Conservation (phyloP, 2,329 filamentous ascomycete genomes). For the Periconia sp. region DNA sequence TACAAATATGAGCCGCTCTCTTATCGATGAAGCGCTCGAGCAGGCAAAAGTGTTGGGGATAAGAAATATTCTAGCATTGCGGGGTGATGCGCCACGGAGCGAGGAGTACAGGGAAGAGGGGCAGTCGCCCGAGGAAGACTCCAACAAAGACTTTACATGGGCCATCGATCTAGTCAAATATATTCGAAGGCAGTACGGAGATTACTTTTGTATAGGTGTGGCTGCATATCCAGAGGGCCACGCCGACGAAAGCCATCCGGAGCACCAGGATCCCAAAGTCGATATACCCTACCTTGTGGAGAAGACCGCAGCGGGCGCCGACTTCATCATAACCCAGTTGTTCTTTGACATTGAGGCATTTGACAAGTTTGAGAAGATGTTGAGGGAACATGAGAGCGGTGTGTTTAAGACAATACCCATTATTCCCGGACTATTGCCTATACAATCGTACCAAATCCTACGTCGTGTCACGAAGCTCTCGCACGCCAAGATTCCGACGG, state of each 20-base stretch:
- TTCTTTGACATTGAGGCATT: constrained; percentile 93
- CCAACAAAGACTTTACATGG: constrained; percentile 82
- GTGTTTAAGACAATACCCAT: constrained; percentile 87
- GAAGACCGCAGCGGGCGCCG: constrained; percentile 88
- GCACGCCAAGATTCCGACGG: constrained; percentile 79
- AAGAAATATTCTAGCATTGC: constrained; percentile 88
- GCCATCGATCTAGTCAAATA: constrained; percentile 89
- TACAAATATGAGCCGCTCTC: constrained; percentile 89
- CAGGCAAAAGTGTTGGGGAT: constrained; percentile 91
- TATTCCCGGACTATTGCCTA: constrained; percentile 94
- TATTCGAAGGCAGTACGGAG: constrained; percentile 82
- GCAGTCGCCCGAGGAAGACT: constrained; percentile 64
- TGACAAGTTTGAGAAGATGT: constrained; percentile 74
- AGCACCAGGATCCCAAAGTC: constrained; percentile 67
- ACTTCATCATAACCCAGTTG: constrained; percentile 98
- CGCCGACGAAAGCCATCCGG: constrained; percentile 86
- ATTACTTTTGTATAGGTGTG: constrained; percentile 96
- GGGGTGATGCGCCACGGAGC: constrained; percentile 87
- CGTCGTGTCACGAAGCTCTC: constrained; percentile 93
- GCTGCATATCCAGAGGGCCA: constrained; percentile 96
- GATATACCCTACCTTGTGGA: constrained; percentile 90
- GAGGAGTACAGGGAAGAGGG: constrained; percentile 81
- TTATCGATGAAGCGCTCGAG: constrained; percentile 88
- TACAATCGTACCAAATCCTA: constrained; percentile 96
- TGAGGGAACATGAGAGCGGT: constrained; percentile 83